phyloP scores from a whole-genome alignment of 805 yeast genomes.

The Saturnispora saitoi region DNA sequence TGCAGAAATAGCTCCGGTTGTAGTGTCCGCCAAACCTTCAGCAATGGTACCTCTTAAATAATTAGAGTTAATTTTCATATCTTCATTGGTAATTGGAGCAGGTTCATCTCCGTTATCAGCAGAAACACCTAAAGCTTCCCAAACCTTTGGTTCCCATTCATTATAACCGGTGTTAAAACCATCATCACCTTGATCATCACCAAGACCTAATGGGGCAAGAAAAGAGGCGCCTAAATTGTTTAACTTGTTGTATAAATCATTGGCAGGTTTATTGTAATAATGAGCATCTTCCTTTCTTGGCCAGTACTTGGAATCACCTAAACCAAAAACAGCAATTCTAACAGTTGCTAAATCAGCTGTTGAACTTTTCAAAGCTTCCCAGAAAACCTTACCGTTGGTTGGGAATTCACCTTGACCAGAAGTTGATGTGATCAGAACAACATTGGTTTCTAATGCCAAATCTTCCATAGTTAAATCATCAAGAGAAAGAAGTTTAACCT shows the following conservation, averaged over 20 bases:
- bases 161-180: slow-evolving; percentile 89
- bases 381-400: slow-evolving; percentile 66
- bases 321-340: slow-evolving; percentile 58
- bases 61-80: slow-evolving; percentile 81
- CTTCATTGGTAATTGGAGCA: slow-evolving; percentile 86
- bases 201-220: slow-evolving; percentile 70
- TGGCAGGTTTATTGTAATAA: slow-evolving; percentile 86
- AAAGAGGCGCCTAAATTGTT: slow-evolving; percentile 64
- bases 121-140: slow-evolving; percentile 88
- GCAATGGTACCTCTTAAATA: slow-evolving; percentile 89
- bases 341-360: slow-evolving; percentile 56
- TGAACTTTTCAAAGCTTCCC: slow-evolving; percentile 64
- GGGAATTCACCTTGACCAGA: slow-evolving; percentile 88
- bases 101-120: slow-evolving; percentile 87
- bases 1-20: slow-evolving; percentile 88
- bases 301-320: slow-evolving; percentile 87
- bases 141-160: slow-evolving; percentile 74
- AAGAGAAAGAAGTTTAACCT: slow-evolving; percentile 55
- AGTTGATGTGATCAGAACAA: slow-evolving; percentile 63
- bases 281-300: slow-evolving; percentile 93
- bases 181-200: slow-evolving; percentile 97
- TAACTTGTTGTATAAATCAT: slow-evolving; percentile 60
- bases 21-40: slow-evolving; percentile 69
- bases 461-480: slow-evolving; percentile 70
- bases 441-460: slow-evolving; percentile 58